Evolutionary conservation across 441 rosid species (phyloP), one percentile per base, ranked within the genome.

Genomic region (Caryocar brasiliense): DNA sequence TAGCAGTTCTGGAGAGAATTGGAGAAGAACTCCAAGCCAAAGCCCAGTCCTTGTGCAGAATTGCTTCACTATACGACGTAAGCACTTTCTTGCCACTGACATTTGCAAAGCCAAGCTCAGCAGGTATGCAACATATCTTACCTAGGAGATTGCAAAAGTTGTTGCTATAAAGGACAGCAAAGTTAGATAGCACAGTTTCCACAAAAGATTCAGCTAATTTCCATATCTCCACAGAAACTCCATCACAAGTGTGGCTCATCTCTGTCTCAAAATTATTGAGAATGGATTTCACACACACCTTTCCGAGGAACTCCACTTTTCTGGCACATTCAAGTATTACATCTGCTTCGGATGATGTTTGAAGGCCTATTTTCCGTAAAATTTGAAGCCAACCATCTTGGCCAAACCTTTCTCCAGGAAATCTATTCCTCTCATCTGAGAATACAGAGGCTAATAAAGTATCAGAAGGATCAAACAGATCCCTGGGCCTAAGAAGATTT

Each of bases 331-430:
- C 95, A 61, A 92, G 83, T 54, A 88, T 82, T 23, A 88, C 78
- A 63, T 88, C 94, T 25, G 95, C 79, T 70, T 88, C 97, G 2
- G 70, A 45, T 54, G 95, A 70, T 45, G 75, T 82, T 64, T 58
- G 86, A 72, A 92, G 93, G 48, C 97, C 99, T 29, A 69, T 65
- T 77, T 85, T 85, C 75, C 87, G 71, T 55, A 92, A 70, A 64
- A 92, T 88, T 59, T 54, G 85, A 67, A 88, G 95, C 99, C 99
- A 88, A 38, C 86, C 78, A 39, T 86, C 88, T 18, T 79, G 62
- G 55, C 67, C 61, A 70, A 92, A 92, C 78, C 97, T 83, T 77
- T 92, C 99, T 61, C 99, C 99, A 20, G 99, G 99, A 75, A 92
- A 88, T 59, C 73, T 83, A 59, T 71, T 76, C 69, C 84, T 82